Base-by-base conservation (phyloP, 2,329 filamentous ascomycete genomes). In the Akanthomyces dipterigenus region DNA sequence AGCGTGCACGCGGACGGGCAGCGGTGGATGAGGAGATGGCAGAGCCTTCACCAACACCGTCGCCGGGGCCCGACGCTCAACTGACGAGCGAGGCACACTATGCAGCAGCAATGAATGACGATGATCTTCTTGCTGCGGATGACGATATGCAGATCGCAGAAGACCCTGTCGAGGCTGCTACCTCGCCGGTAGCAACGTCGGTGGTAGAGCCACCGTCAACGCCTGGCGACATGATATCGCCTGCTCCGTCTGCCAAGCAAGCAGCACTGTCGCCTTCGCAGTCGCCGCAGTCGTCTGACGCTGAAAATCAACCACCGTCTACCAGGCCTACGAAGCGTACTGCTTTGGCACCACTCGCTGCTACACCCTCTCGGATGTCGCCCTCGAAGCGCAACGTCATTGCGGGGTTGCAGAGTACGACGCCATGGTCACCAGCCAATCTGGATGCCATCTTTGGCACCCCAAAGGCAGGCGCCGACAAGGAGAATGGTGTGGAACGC, bases 271-370 rank as follows among this genome's bases (percentile, higher is more conserved):
- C 84, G 0, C 87, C 86, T 0, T 89, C 88, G 0, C 82, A 82
- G 20, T 89, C 89, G 1, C 87, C 87, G 0, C 89, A 91, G 67
- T 88, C 89, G 1, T 93, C 90, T 0, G 88, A 95, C 70, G 88
- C 88, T 0, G 90, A 95, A 72, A 93, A 93, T 66, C 86, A 84
- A 53, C 89, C 89, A 1, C 90, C 90, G 0, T 89, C 88, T 1
- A 86, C 86, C 5, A 83, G 80, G 58, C 83, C 82, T 57, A 79
- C 74, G 54, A 81, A 80, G 69, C 77, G 80, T 6, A 72, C 81
- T 26, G 76, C 77, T 0, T 74, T 86, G 7, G 76, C 75, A 2
- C 74, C 78, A 0, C 67, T 78, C 6, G 75, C 78, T 1, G 72
- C 77, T 6, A 84, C 82, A 1, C 79, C 82, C 0, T 77, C 75